These are phyloP conservation scores for Phycomyces blakesleeanus DNA, from an alignment of 192 early-diverging fungal genomes.

Conservation along the genomic window DNA sequence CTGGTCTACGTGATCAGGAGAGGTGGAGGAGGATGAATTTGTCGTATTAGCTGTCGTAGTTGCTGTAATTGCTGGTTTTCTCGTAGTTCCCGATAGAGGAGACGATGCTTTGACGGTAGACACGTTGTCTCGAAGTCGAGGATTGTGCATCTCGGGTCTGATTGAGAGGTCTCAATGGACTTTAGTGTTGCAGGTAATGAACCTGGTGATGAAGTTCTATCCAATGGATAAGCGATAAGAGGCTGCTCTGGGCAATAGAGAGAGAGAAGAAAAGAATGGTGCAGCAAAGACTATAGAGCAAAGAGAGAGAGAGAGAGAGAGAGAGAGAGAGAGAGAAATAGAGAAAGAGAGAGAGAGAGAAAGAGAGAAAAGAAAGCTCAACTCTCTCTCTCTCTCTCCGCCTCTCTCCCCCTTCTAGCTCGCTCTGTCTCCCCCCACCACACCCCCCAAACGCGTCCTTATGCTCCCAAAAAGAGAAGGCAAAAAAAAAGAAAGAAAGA, in stretches of 20 bases:
- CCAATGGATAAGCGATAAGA: background rate
- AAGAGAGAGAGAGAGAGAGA: no score
- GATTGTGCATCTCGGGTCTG: background rate
- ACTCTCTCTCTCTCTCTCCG: background rate
- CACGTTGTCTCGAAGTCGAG: conserved; percentile 4
- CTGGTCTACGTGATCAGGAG: background rate
- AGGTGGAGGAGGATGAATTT: background rate
- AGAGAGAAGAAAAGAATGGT: background rate
- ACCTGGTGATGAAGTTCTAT: background rate
- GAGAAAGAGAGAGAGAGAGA: no score
- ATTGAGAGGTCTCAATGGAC: background rate
- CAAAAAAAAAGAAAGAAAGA: background rate
- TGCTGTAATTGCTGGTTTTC: no score
- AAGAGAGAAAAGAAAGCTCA: no score
- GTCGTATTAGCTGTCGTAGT: no score
- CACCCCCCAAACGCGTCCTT: no score
- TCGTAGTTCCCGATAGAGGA: background rate
- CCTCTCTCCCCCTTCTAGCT: no score
- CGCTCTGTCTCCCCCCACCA: no score
- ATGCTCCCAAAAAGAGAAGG: background rate
- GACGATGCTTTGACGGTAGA: conserved; percentile 17
- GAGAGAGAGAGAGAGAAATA: no score
- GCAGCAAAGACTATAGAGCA: background rate
- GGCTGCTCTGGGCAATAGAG: background rate
- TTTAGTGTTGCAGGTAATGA: background rate